Base-by-base conservation (phyloP, 176 grass and related monocot genomes). In the Oryza longistaminata region DNA sequence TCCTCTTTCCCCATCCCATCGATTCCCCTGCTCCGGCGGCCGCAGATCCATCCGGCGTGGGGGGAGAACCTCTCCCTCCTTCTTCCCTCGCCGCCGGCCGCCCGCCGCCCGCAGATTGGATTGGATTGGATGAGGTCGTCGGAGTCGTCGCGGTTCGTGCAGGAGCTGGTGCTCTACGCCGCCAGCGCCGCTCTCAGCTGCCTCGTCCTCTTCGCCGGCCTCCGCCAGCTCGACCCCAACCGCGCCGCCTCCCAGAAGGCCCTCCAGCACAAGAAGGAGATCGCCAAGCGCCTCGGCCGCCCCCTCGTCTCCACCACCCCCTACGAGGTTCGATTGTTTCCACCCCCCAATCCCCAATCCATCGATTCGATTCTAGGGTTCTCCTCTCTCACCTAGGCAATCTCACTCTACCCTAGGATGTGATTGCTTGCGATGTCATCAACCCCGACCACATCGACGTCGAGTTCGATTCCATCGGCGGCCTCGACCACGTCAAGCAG, bases 391-490 rank as follows among this genome's bases (percentile, higher is more conserved):
- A 31, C 29, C 29, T 31, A 31, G 2, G 2, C 29, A 31, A 31
- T 35, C 34, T 35, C 34, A 4, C 14, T 48, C 14, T 31, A 69
- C 4, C 43, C 62, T 73, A 95, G 96, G 96, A 98, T 76, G 91
- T 96, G 64, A 96, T 98, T 81, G 91, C 91, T 17, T 96, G 96
- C 73, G 96, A 99, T 88, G 93, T 99, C 68, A 99, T 99, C 88
- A 96, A 99, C 87, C 96, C 96, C 6, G 93, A 94, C 81, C 86
- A 92, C 67, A 99, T 99, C 65, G 88, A 94, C 71, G 84, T 99
- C 2, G 84, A 99, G 82, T 99, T 99, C 60, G 90, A 86, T 26
- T 96, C 83, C 26, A 93, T 99, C 58, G 96, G 96, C 7, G 96
- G 96, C 4, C 85, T 99, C 31, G 96, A 99, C 17, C 82, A 87